Evolutionary conservation across 345 rosid genomes (phyloP), one percentile per base, ranked within the genome.

Genomic region (Heritiera littoralis): DNA sequence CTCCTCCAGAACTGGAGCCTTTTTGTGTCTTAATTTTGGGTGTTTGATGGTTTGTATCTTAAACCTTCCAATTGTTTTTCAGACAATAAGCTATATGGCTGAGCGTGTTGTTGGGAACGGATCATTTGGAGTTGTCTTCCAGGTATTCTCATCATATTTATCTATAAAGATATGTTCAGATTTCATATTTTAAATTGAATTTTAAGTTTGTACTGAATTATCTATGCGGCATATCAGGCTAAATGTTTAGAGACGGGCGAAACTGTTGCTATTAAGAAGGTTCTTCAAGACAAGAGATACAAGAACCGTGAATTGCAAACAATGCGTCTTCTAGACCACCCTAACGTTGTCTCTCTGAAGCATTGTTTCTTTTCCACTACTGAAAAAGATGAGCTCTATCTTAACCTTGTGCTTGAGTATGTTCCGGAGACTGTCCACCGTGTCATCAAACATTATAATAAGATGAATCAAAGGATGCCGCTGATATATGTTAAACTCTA

Each of bases 281-380:
- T 92, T 79, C 92, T 92, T 82, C 97, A 94, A 80, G 99, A 96
- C 84, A 96, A 92, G 84, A 86, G 99, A 85, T 96, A 94, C 90
- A 96, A 96, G 90, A 96, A 96, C 81, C 86, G 99, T 55, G 99
- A 96, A 87, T 84, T 96, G 81, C 98, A 96, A 83, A 96, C 98
- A 1, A 96, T 96, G 98, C 93, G 98, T 18, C 93, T 96, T 72
- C 88, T 96, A 68, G 98, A 96, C 84, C 99, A 96, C 82, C 98
- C 99, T 14, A 96, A 96, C 78, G 91, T 92, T 61, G 97, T 96
- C 43, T 85, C 94, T 35, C 85, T 96, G 77, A 96, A 92, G 87
- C 98, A 96, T 76, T 96, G 99, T 76, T 96, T 96, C 86, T 94
- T 92, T 83, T 96, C 99, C 3, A 96, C 98, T 5, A 96, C 98